Evolutionary conservation across 1,284 basidiomycete species (phyloP), one percentile per base, ranked within the genome.

Genomic region (Singerocomus inundabilis): DNA sequence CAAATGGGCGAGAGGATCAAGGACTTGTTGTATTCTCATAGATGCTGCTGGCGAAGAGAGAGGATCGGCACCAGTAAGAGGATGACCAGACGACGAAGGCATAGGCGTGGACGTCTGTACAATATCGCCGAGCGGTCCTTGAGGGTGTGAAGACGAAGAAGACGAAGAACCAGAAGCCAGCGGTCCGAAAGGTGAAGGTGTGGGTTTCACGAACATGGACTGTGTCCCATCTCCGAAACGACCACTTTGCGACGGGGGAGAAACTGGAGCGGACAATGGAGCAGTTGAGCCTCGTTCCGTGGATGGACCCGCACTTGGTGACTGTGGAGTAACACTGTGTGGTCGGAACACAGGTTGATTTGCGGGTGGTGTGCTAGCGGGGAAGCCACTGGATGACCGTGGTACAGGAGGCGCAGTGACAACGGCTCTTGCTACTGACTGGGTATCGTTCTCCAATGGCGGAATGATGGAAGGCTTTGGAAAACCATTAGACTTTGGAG

Each of bases 181-280:
- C n/a, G 51, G 53, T 21, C 66, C 11, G 68, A 61, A 15, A 73
- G 72, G 73, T 8, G 75, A 64, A 29, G 59, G 48, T 5, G 70
- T 53, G 28, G 72, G 65, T 49, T 80, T 77, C 63, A 86, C 73
- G 56, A 87, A 86, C 86, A 88, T 88, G 3, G 87, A 88, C 64
- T 81, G 81, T 4, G 86, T 82, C 26, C 85, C 85, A 58, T 89
- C 85, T 32, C 79, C 76, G 45, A 85, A 78, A 9, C 79, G 80
- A 29, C 82, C 84, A 41, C 84, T 81, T 16, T 84, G 74, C 13
- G 79, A 81, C 10, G 83, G 78, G 44, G 56, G 68, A 46, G 58
- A 61, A 44, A 52, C 55, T 28, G 51, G 49, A 7, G 70, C 63
- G 4, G 70, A 68, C 18, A 72, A 45, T 18, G 54, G 41, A 26